phyloP scores from a whole-genome alignment of 1,284 basidiomycete species.

The Apiotrichum veenhuisii region DNA sequence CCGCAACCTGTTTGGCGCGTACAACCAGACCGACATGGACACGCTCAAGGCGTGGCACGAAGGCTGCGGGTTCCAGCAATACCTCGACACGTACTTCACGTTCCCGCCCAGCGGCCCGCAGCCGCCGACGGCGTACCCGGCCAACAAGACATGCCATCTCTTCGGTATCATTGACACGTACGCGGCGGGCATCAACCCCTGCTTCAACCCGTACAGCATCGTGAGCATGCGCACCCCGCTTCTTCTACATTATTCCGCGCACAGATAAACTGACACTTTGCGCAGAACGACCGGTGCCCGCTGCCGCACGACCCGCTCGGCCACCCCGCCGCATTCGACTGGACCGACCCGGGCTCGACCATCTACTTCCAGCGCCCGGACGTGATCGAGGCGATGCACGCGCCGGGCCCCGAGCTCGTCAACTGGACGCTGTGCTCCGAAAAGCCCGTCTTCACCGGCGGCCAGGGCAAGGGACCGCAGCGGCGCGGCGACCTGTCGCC shows the following conservation, averaged over 20 bases:
- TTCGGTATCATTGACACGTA: conserved; percentile 63
- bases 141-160: conserved; percentile 57
- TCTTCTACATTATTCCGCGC: too few relatives aligned
- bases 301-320: conserved; percentile 71
- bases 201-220: conserved; percentile 70
- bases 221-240: too few relatives aligned
- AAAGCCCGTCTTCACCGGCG: conserved; percentile 58
- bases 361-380: conserved; percentile 66
- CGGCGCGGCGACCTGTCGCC: conserved; percentile 56
- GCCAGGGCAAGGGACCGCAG: conserved; percentile 34
- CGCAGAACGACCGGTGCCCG: conserved; percentile 51
- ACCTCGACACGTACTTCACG: conserved; percentile 58
- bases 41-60: conserved; percentile 57
- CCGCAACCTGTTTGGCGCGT: conserved; percentile 21
- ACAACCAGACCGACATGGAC: conserved; percentile 58
- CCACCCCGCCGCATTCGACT: conserved; percentile 58
- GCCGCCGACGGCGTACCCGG: conserved; percentile 27
- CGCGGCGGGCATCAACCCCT: conserved; percentile 62
- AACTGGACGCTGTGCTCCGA: conserved; percentile 60
- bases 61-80: conserved; percentile 62
- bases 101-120: conserved; percentile 60
- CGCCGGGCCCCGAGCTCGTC: conserved; percentile 54
- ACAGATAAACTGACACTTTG: too few relatives aligned
- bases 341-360: not conserved
- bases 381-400: conserved; percentile 70